Base-by-base conservation (phyloP, 345 rosid genomes). In the Euphorbia tirucalli region DNA sequence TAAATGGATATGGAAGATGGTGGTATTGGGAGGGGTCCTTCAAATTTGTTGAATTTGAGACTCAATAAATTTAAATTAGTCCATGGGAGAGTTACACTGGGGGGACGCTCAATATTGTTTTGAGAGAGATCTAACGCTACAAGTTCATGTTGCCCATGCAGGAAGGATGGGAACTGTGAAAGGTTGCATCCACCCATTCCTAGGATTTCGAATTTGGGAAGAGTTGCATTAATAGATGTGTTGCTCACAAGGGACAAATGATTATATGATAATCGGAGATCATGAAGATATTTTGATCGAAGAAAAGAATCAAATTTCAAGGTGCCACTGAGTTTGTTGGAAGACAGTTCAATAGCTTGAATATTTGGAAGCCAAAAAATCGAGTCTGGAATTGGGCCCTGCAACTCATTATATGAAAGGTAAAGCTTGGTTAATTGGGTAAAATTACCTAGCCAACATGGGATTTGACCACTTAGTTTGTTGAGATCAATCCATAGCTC, bases 21-120 rank as follows among this genome's bases (percentile, higher is more conserved):
- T 1, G 80, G 78, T 44, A 62, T n/a, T 0, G 79, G 76, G n/a
- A 71, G 39, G 5, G 64, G 9, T 15, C 81, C 84, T 63, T 74
- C 67, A 4, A 81, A 31, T 39, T 54, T 31, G 49, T 77, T 81
- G 9, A 11, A 30, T 0, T 63, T 3, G 0, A 81, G 66, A 14
- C 22, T 14, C 1, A 14, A 22, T 0, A 14, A 0, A 16, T 0
- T 0, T 4, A 80, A 62, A 0, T 3, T 0, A 4, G 10, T 15
- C 63, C 50, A 72, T 16, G 58, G 59, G n/a, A 69, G 59, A 58
- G 52, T 46, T 4, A 62, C 1, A 4, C 3, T 1, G 0, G 37
- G 39, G 11, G 68, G 61, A 30, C 48, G 49, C 14, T 71, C 61
- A 46, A 73, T 37, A 31, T 77, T 72, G 46, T 76, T 76, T 1